These are phyloP conservation scores for Globisporangium radiosum DNA, from an alignment of 352 stramenopile genomes.

Conservation along the genomic window DNA sequence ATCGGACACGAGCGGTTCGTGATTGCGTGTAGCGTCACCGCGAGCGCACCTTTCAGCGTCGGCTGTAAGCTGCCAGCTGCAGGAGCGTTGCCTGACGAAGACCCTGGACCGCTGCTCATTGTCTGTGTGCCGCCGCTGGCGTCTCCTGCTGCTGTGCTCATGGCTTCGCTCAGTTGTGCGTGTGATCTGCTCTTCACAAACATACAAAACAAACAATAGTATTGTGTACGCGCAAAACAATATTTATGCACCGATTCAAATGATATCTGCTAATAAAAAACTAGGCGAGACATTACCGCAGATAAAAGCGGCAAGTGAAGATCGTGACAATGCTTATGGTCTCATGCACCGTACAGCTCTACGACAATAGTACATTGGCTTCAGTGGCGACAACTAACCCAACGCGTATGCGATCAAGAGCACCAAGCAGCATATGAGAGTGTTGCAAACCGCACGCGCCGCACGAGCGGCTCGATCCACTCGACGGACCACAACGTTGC, in stretches of 20 bases:
- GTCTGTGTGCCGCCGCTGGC: constrained; percentile 1
- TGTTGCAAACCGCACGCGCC: not conserved
- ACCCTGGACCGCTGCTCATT: constrained; percentile 11
- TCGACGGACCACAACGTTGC: constrained; percentile 26
- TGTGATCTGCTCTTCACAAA: too few relatives aligned
- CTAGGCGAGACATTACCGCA: too few relatives aligned
- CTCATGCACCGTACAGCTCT: constrained; percentile 74
- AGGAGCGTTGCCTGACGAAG: constrained; percentile 6
- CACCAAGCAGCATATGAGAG: too few relatives aligned
- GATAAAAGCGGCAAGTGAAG: constrained; percentile 29
- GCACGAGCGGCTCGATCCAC: constrained; percentile 24
- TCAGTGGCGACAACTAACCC: not conserved
- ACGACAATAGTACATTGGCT: constrained; percentile 31
- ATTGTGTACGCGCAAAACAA: too few relatives aligned
- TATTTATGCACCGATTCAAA: not conserved
- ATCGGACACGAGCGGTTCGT: too few relatives aligned
- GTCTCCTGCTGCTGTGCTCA: not conserved
- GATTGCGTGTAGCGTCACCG: too few relatives aligned
- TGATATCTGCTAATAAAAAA: too few relatives aligned
- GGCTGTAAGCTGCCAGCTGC: constrained; percentile 33
- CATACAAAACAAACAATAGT: too few relatives aligned
- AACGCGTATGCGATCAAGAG: constrained; percentile 14
- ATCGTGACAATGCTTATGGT: constrained; percentile 62
- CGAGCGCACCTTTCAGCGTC: constrained; percentile 73
- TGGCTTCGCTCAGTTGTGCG: not conserved